Evolutionary conservation across 202 grass and related monocot genomes (phyloP), one percentile per base, ranked within the genome.

Genomic region (Carex arenaria): DNA sequence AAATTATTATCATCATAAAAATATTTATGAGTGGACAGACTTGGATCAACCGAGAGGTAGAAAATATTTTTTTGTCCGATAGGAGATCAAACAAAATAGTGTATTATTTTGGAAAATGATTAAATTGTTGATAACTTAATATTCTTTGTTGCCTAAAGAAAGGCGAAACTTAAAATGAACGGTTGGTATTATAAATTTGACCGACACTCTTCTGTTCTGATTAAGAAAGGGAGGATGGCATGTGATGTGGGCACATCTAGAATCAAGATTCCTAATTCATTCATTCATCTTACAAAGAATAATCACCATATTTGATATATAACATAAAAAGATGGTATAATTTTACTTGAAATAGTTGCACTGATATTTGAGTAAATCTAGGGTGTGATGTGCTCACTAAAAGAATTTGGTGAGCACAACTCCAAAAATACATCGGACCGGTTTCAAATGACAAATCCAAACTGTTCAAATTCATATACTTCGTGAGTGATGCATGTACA

Each of bases 111-210:
- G 69, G 70, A 53, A 26, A 78, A 38, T 78, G 8, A 60, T 60
- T 78, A 60, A 78, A 38, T 59, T 59, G 30, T 77, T 11, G 28
- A 59, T 49, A 72, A 19, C 5, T 42, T 42, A 1, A 42, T 61
- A 8, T 61, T 61, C 59, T 61, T n/a, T 23, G 57, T 62, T 62
- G 2, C 32, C 72, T 10, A 36, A 55, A 52, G 49, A 75, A 75
- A 55, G 72, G 72, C 47, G 72, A 76, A 73, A 56, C 51, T 23
- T 76, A 76, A 75, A 77, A 77, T 77, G 26, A 56, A 32, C 17
- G 31, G 54, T 59, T 78, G 54, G 12, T 59, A 78, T 78, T 78
- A 40, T 78, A 59, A 36, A 78, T 78, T n/a, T 20, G 28, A 38
- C 53, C 15, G 17, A 78, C 53, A 57, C 51, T 52, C 72, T 52